Conservation (phyloP, 768 basidiomycete species). For the Trametes coccinea region DNA sequence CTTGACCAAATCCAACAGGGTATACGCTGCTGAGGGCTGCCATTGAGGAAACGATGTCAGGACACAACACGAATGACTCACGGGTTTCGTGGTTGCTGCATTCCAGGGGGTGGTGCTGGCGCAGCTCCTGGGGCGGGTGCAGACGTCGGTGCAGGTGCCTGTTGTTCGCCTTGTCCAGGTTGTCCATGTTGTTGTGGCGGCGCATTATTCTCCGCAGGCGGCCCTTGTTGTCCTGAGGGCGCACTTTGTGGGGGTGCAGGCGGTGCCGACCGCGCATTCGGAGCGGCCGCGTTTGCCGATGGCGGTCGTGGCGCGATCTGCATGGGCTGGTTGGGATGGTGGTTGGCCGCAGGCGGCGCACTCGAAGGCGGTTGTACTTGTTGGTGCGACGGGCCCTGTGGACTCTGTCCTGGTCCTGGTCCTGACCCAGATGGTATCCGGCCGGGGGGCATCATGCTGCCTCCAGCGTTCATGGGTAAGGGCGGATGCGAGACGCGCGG, state of each 20-base stretch:
- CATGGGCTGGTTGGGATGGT: slow-evolving; percentile 17
- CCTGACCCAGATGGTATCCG: slow-evolving; percentile 18
- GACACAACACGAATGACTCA: not conserved
- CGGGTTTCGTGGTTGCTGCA: not conserved
- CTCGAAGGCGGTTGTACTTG: slow-evolving; percentile 20
- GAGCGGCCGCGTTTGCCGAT: slow-evolving; percentile 1
- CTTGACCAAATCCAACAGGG: slow-evolving; percentile 59
- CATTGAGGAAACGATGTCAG: not conserved
- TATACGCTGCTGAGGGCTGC: slow-evolving; percentile 26
- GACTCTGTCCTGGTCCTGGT: slow-evolving; percentile 12
- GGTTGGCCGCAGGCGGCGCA: slow-evolving; percentile 15
- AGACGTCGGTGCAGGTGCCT: not conserved
- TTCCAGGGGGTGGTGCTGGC: not conserved
- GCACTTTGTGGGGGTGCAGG: slow-evolving; percentile 1
- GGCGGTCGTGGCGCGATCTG: slow-evolving; percentile 20
- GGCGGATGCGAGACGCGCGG: slow-evolving; percentile 43
- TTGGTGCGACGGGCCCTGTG: slow-evolving; percentile 19
- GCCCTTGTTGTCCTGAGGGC: not conserved
- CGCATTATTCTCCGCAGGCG: not conserved
- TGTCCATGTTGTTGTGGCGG: not conserved
- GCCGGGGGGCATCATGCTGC: slow-evolving; percentile 18
- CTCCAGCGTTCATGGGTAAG: slow-evolving; percentile 32
- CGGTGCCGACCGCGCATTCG: not conserved
- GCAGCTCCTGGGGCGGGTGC: slow-evolving; percentile 1
- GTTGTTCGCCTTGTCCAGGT: not conserved